phyloP scores from a whole-genome alignment of 2,329 filamentous ascomycete genomes.

The Venturia carpophila region DNA sequence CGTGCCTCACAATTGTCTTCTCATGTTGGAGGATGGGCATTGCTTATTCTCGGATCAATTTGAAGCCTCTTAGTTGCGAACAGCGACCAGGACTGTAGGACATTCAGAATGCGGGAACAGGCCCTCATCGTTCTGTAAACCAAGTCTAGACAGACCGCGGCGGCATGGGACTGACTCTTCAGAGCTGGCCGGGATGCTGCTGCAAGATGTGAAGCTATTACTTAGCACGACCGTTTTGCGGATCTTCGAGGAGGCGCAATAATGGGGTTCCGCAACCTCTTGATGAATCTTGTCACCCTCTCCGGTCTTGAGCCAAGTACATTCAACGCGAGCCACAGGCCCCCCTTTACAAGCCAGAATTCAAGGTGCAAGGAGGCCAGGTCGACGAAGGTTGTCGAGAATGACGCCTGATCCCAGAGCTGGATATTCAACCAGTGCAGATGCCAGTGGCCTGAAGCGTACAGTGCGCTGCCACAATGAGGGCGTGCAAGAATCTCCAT shows the following conservation, averaged over 20 bases:
- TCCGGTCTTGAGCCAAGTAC: not conserved
- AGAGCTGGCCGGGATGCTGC: not conserved
- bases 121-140: too few species aligned
- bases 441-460: not conserved
- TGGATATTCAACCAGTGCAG: not conserved
- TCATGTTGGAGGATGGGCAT: not conserved
- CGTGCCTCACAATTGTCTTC: not conserved
- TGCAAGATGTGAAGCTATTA: not conserved
- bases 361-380: not conserved
- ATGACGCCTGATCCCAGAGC: not conserved
- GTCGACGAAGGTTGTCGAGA: not conserved
- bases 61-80: not conserved
- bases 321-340: not conserved
- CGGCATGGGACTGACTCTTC: not conserved
- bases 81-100: not conserved
- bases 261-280: not conserved
- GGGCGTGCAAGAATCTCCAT: not conserved
- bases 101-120: too few species aligned
- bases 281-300: constrained; percentile 6
- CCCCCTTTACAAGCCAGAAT: not conserved
- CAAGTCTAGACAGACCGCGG: not conserved
- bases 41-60: not conserved
- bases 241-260: not conserved
- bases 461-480: not conserved
- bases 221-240: not conserved